Conservation (phyloP, 768 basidiomycete species). For the Agrocybe praecox region DNA sequence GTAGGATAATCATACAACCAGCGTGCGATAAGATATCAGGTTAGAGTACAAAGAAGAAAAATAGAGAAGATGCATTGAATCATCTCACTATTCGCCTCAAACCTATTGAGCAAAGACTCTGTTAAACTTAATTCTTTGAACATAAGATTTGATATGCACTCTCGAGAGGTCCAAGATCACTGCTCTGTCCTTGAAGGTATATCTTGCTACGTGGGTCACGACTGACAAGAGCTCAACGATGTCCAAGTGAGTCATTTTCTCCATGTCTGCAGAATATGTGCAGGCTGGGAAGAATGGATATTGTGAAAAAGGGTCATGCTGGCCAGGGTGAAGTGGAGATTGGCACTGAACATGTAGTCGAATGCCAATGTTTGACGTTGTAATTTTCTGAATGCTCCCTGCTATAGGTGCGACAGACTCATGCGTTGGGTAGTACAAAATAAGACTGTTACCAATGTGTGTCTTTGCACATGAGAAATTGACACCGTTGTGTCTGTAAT, state of each 20-base stretch:
- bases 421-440: constrained; percentile 17
- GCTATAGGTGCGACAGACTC: constrained; percentile 12
- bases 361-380: not conserved
- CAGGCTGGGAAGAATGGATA: constrained; percentile 22
- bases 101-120: too few species aligned
- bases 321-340: not conserved
- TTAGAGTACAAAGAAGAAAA: too few species aligned
- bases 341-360: constrained; percentile 15
- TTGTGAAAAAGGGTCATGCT: constrained; percentile 16
- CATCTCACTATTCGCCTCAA: too few species aligned
- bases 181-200: constrained; percentile 3
- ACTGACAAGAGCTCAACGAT: constrained; percentile 18
- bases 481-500: constrained; percentile 8
- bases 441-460: constrained; percentile 25
- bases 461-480: constrained; percentile 17
- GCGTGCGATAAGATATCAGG: too few species aligned
- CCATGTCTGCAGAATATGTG: constrained; percentile 17
- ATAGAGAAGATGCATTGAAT: too few species aligned
- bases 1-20: too few species aligned
- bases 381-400: constrained; percentile 22
- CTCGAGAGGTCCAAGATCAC: constrained; percentile 33
- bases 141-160: too few species aligned
- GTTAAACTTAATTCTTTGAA: too few species aligned
- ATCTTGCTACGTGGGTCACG: constrained; percentile 22
- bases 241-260: constrained; percentile 7